phyloP scores from a whole-genome alignment of 2,329 filamentous ascomycete species.

The Verticillium nubilum region DNA sequence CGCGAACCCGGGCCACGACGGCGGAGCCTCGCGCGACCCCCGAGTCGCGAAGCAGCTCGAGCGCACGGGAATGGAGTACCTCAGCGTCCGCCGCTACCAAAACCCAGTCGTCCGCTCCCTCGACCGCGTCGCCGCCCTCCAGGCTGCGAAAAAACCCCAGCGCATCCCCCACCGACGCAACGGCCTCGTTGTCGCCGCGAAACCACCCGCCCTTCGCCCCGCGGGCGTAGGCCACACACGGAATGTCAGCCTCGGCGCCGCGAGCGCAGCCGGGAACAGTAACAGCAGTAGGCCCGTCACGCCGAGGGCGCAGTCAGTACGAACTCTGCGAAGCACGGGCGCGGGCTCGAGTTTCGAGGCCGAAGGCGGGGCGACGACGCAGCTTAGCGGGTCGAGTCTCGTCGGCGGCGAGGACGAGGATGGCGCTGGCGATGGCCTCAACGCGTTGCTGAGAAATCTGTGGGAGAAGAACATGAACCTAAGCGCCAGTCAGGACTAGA shows the following conservation, averaged over 20 bases:
- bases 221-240: constrained; percentile 27
- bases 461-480: constrained; percentile 59
- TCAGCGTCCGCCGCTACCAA: constrained; percentile 67
- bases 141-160: constrained; percentile 41
- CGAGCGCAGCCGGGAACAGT: constrained; percentile 1
- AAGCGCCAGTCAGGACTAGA: constrained; percentile 46
- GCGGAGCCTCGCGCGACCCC: constrained; percentile 47
- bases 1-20: constrained; percentile 50
- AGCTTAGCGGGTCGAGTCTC: constrained; percentile 44
- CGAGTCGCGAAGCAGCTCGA: constrained; percentile 61
- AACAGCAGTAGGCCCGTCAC: constrained; percentile 23
- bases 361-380: constrained; percentile 25
- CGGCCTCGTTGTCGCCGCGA: constrained; percentile 21
- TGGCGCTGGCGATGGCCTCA: constrained; percentile 33
- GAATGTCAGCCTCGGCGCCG: constrained; percentile 26
- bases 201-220: neutral
- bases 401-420: constrained; percentile 41
- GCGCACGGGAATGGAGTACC: constrained; percentile 65
- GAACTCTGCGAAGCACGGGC: constrained; percentile 23
- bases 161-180: constrained; percentile 37
- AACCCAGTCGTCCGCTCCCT: constrained; percentile 64
- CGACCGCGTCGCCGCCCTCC: constrained; percentile 24
- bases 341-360: constrained; percentile 39
- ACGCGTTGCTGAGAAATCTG: constrained; percentile 48
- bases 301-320: constrained; percentile 27